A percentile compares a stretch with the other conserved stretches of the same genome.
phyloP scores from a whole-genome alignment of 1,139 yeast species.

The Trichomonascaceae sp. region DNA sequence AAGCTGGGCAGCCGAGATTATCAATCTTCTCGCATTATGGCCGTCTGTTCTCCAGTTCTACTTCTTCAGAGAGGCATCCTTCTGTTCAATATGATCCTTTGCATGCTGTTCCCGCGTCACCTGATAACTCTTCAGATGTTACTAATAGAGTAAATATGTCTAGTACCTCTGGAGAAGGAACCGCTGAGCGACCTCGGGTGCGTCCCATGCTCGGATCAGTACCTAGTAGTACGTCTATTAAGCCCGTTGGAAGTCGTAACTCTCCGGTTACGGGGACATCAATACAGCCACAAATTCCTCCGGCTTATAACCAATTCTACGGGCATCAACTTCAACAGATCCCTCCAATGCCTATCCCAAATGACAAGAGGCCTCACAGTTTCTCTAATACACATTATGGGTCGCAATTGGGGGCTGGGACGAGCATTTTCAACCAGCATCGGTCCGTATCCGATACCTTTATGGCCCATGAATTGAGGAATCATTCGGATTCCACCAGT shows the following conservation, averaged over 20 bases:
- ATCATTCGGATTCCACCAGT: neutral
- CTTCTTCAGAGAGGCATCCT: conserved; percentile 23
- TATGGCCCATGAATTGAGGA: neutral
- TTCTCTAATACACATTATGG: neutral
- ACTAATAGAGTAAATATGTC: neutral
- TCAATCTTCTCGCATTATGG: conserved; percentile 9
- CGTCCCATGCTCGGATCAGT: neutral
- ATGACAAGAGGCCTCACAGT: neutral
- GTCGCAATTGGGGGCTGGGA: neutral
- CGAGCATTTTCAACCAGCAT: neutral
- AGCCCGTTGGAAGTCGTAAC: neutral
- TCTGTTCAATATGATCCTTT: conserved; percentile 28
- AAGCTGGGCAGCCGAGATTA: conserved; percentile 5
- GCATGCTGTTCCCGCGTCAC: conserved; percentile 7
- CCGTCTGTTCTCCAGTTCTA: conserved; percentile 2
- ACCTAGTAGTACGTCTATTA: neutral
- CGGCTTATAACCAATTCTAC: neutral
- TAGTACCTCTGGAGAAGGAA: neutral
- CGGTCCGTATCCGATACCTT: neutral
- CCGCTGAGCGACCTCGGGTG: neutral
- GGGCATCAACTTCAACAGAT: neutral
- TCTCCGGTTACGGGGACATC: neutral
- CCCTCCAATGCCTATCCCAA: neutral
- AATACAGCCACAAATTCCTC: neutral
- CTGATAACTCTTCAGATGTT: neutral